Evolutionary conservation across 441 rosid species (phyloP), one percentile per base, ranked within the genome.

Genomic region (Erodium texanum): DNA sequence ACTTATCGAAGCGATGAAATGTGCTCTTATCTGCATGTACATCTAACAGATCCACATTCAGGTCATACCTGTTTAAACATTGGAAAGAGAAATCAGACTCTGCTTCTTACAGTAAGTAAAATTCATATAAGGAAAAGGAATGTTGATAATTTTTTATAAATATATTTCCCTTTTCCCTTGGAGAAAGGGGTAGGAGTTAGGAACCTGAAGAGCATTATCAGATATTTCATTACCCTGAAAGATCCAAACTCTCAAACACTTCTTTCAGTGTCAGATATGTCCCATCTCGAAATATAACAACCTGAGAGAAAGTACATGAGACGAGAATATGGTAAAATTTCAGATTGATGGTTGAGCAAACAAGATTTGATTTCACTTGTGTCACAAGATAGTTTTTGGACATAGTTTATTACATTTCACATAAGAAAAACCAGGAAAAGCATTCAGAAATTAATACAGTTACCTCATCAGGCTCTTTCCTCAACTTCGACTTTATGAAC

Each of bases 391-490:
- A 54, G 61, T 54, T 54, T 54, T 52, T 5, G 16, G 23, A 54
- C 11, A 18, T 54, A 24, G 61, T 54, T 16, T 54, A 19, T 19
- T 7, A 18, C 61, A 54, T 7, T 18, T 54, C 18, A 23, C 61
- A 19, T 54, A 19, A 6, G 36, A 65, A 56, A 56, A 8, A 14
- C 62, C 18, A 19, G 5, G 36, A 65, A 56, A 56, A 8, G 27
- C 62, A 20, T 19, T 11, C 4, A 9, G 20, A 22, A 56, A 71
- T 56, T 98, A 68, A 67, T 48, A 50, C 27, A 24, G 8, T 69
- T 85, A 95, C 99, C 97, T 95, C 99, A 78, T 89, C 97, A 5
- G 98, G 99, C 78, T 95, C 99, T 80, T 92, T 90, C 82, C 92
- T 79, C 83, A 92, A 84, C 79, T 95, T 95, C 9, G 99, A 95